Evolutionary conservation across 2,329 filamentous ascomycete genomes (phyloP).

Genomic region (Claviceps sp.): DNA sequence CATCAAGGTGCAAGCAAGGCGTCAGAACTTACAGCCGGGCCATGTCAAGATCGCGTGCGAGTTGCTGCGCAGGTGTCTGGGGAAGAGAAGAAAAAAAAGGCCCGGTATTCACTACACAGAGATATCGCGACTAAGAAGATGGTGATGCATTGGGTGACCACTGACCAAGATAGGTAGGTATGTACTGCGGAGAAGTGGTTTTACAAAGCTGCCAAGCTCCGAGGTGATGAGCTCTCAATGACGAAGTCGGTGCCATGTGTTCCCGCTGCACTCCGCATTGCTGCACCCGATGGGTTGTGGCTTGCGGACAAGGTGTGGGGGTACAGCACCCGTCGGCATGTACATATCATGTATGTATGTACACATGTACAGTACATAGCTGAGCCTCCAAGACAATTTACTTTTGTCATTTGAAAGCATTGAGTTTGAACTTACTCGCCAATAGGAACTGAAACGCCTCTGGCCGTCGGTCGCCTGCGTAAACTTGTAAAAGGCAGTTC

Average conservation of each 20-base stretch:
- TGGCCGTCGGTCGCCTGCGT: neutral
- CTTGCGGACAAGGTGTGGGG: too few relatives aligned
- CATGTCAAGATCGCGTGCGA: neutral
- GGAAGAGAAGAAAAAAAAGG: neutral
- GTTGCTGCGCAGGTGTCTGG: neutral
- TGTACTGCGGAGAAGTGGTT: too few relatives aligned
- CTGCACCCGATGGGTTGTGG: neutral
- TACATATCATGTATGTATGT: too few relatives aligned
- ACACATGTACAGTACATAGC: too few relatives aligned
- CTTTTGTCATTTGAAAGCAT: too few relatives aligned
- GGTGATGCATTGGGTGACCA: neutral
- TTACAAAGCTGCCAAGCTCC: neutral
- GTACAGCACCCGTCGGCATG: too few relatives aligned
- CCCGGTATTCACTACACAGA: neutral
- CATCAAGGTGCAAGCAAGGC: neutral
- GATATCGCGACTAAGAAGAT: neutral
- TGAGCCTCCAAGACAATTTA: too few relatives aligned
- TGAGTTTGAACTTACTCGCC: too few relatives aligned
- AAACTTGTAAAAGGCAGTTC: neutral
- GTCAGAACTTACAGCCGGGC: neutral
- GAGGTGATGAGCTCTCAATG: neutral
- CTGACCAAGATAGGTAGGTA: too few relatives aligned
- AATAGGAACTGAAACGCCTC: too few relatives aligned
- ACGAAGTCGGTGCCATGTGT: neutral
- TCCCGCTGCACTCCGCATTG: too few relatives aligned